phyloP scores from a whole-genome alignment of 768 basidiomycete species.

The Gautieria morchelliformis region DNA sequence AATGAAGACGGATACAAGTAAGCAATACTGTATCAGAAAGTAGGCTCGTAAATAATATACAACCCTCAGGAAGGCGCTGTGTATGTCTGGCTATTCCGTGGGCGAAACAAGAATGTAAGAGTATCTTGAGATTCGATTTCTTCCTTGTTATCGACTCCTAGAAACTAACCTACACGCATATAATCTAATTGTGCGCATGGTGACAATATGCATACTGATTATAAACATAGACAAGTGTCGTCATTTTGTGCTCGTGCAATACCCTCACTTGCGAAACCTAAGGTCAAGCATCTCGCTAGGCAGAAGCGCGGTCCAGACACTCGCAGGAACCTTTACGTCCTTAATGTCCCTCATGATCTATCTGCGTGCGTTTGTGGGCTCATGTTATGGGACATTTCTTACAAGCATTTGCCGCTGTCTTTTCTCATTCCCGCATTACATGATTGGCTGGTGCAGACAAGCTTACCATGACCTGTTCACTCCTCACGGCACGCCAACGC shows the following conservation, averaged over 20 bases:
- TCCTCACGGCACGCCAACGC: slow-evolving; percentile 53
- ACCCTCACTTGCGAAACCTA: background rate
- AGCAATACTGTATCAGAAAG: background rate
- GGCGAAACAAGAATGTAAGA: slow-evolving; percentile 47
- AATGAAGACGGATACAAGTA: slow-evolving; percentile 4
- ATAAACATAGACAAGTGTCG: slow-evolving; percentile 30
- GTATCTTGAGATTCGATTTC: background rate
- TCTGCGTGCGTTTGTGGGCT: slow-evolving; percentile 44
- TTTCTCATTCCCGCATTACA: slow-evolving; percentile 16
- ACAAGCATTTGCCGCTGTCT: background rate
- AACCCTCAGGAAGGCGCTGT: slow-evolving; percentile 46
- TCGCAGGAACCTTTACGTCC: slow-evolving; percentile 76
- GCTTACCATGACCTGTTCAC: slow-evolving; percentile 51
- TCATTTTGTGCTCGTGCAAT: slow-evolving; percentile 13
- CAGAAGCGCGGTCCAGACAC: slow-evolving; percentile 29
- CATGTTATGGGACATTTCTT: background rate
- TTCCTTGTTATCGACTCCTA: background rate
- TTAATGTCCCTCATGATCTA: slow-evolving; percentile 74
- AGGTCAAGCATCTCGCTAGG: slow-evolving; percentile 10
- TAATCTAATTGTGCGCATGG: slow-evolving; percentile 13
- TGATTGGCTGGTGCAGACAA: slow-evolving; percentile 30
- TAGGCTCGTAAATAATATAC: background rate
- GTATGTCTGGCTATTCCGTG: slow-evolving; percentile 54
- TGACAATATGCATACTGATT: slow-evolving; percentile 9
- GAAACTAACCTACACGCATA: slow-evolving; percentile 5